Conservation (phyloP, 305 asterid species). For the Fraxinus baroniana region DNA sequence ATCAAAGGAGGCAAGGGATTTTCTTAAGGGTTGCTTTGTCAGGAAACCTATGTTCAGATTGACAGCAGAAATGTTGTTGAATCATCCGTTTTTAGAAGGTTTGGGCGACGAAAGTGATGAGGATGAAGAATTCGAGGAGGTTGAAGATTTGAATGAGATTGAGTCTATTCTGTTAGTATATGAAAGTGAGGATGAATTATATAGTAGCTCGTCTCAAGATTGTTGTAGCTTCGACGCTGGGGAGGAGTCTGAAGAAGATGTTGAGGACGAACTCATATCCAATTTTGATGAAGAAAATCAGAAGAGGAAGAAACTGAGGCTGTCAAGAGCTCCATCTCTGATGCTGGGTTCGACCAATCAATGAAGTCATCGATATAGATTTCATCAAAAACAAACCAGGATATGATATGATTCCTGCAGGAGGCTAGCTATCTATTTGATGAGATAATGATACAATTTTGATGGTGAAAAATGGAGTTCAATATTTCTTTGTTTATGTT, state of each 20-base stretch:
- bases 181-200: conserved; percentile 44
- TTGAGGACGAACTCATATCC: conserved; percentile 36
- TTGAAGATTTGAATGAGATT: conserved; percentile 50
- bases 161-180: conserved; percentile 46
- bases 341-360: conserved; percentile 33
- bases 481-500: not conserved
- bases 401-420: not conserved
- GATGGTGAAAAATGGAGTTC: not conserved
- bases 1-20: conserved; percentile 62
- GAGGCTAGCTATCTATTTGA: not conserved
- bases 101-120: conserved; percentile 36
- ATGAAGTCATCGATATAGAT: conserved; percentile 32
- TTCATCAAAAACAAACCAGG: not conserved
- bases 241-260: conserved; percentile 50
- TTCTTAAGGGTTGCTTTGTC: conserved; percentile 79
- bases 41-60: conserved; percentile 64
- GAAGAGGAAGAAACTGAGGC: conserved; percentile 30
- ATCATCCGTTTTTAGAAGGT: conserved; percentile 62
- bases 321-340: conserved; percentile 20
- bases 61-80: conserved; percentile 76
- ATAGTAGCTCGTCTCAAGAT: conserved; percentile 30
- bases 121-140: conserved; percentile 37
- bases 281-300: conserved; percentile 30
- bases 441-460: not conserved
- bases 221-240: conserved; percentile 40